Conservation (phyloP, 2,329 filamentous ascomycete genomes). For the Teratosphaeria pseudoeucalypti region DNA sequence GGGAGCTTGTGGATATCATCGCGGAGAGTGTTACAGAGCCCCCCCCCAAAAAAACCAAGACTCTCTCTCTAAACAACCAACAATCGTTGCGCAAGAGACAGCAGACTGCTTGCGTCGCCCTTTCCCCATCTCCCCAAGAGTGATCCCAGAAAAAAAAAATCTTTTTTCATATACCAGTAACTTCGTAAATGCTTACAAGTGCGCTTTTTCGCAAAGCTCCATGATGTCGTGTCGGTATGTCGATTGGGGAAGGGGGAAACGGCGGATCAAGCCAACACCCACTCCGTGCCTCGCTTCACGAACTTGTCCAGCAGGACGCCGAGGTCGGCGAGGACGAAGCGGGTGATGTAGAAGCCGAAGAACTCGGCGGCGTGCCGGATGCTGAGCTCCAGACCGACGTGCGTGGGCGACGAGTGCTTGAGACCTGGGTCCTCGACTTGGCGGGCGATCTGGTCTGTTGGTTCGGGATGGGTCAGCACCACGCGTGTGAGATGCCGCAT, state of each 20-base stretch:
- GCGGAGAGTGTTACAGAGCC: too few relatives aligned
- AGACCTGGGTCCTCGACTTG: slow-evolving; percentile 93
- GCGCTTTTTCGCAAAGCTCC: background rate
- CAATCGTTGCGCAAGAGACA: background rate
- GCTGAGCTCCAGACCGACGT: slow-evolving; percentile 88
- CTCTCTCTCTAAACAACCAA: background rate
- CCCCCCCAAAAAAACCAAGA: background rate
- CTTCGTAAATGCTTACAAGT: background rate
- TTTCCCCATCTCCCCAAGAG: background rate
- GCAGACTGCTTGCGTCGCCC: background rate
- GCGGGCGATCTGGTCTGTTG: slow-evolving; percentile 79
- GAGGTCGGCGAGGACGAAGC: slow-evolving; percentile 84
- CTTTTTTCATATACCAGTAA: background rate
- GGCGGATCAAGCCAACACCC: slow-evolving; percentile 54
- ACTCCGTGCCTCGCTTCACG: slow-evolving; percentile 87
- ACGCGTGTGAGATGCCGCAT: background rate
- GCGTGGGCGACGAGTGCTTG: slow-evolving; percentile 82
- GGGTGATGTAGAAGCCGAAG: slow-evolving; percentile 92
- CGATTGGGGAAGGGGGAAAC: too few relatives aligned
- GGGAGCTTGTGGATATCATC: background rate
- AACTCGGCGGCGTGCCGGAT: slow-evolving; percentile 92
- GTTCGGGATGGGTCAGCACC: background rate
- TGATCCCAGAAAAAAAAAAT: background rate
- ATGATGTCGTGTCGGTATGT: background rate
- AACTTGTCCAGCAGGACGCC: slow-evolving; percentile 86